Percentiles rank a stretch among this genome's conserved stretches.
Conservation (phyloP, 2,329 filamentous ascomycete species). For the Phialophora macrospora region DNA sequence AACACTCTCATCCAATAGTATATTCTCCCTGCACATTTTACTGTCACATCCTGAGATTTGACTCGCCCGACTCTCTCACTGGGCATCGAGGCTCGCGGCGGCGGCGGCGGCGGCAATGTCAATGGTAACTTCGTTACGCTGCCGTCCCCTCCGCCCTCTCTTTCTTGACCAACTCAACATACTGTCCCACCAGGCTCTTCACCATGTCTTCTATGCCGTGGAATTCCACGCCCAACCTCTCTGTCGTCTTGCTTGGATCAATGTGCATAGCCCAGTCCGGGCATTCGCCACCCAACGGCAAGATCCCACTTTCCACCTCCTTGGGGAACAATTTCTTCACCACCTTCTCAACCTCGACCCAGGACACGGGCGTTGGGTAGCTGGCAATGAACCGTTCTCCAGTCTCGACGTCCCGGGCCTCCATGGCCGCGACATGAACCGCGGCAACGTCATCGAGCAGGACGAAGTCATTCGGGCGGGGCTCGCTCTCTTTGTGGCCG, state of each 20-base stretch:
- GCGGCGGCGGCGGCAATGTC: background rate
- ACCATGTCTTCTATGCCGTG: slow-evolving; percentile 9
- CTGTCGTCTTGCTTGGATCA: slow-evolving; percentile 7
- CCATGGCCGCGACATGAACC: slow-evolving; percentile 48
- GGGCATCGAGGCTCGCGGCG: background rate
- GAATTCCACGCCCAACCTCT: slow-evolving; percentile 3
- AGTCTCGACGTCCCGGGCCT: slow-evolving; percentile 43
- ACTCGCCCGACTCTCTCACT: background rate
- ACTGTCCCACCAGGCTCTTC: slow-evolving; percentile 4
- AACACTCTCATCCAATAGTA: background rate
- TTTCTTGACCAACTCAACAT: slow-evolving; percentile 23
- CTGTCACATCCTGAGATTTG: background rate
- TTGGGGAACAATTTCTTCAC: slow-evolving; percentile 47
- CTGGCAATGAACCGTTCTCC: slow-evolving; percentile 44
- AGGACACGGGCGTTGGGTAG: slow-evolving; percentile 20
- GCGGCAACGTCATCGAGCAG: slow-evolving; percentile 49
- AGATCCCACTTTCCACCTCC: slow-evolving; percentile 35
- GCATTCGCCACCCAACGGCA: slow-evolving; percentile 1
- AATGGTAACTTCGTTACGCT: background rate
- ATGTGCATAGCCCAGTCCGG: background rate
- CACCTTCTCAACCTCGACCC: slow-evolving; percentile 29
- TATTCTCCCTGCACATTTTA: background rate
- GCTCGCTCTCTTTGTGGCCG: slow-evolving; percentile 29
- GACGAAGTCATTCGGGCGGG: slow-evolving; percentile 47
- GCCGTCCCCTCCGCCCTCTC: slow-evolving; percentile 20